These are phyloP conservation scores for Agastache rugosa DNA, from an alignment of 257 asterid species.

Conservation along the genomic window DNA sequence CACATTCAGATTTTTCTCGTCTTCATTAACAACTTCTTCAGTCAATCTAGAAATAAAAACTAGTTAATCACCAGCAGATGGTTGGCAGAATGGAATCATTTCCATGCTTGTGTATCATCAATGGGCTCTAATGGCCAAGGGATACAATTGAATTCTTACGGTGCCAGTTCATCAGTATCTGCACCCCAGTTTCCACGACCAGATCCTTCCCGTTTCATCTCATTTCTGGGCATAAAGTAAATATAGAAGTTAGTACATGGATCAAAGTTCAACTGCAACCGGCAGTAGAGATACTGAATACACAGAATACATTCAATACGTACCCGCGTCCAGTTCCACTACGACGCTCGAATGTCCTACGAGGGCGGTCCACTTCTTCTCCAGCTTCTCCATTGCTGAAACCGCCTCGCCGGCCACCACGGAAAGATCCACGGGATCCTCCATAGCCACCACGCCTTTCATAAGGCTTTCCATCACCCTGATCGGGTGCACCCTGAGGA, in stretches of 20 bases:
- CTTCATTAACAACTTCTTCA: slow-evolving; percentile 63
- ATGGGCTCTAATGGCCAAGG: not conserved
- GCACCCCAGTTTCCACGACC: slow-evolving; percentile 87
- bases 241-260: not conserved
- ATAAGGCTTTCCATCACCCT: slow-evolving; percentile 52
- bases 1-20: slow-evolving; percentile 55
- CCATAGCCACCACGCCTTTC: slow-evolving; percentile 79
- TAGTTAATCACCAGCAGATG: not conserved
- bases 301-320: not conserved
- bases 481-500: slow-evolving; percentile 50
- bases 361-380: slow-evolving; percentile 67
- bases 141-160: slow-evolving; percentile 50
- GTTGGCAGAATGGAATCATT: slow-evolving; percentile 1
- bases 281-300: not conserved
- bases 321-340: slow-evolving; percentile 91
- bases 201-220: slow-evolving; percentile 71
- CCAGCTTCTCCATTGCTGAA: slow-evolving; percentile 71
- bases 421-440: slow-evolving; percentile 63
- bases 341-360: slow-evolving; percentile 67
- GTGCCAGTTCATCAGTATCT: slow-evolving; percentile 62
- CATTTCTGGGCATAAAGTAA: slow-evolving; percentile 48
- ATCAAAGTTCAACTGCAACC: not conserved
- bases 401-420: slow-evolving; percentile 74
- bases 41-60: slow-evolving; percentile 46
- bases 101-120: not conserved